These are phyloP conservation scores for Haplosporangium gracile DNA, from an alignment of 192 early-diverging fungal genomes.

Conservation along the genomic window DNA sequence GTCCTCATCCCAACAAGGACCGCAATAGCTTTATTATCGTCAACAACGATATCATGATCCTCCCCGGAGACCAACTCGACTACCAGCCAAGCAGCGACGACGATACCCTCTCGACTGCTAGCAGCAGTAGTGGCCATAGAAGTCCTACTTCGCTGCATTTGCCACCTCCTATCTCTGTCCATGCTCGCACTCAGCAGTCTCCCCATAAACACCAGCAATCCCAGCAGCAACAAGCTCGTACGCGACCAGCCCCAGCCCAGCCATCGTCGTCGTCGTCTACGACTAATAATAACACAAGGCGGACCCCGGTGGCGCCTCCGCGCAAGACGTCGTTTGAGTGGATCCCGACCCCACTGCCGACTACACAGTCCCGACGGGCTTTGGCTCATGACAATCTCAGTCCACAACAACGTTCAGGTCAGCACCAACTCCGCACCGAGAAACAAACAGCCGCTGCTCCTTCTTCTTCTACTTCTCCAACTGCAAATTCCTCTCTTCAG, in stretches of 20 bases:
- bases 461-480: background rate
- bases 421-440: constrained; percentile 4
- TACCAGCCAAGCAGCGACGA: constrained; percentile 7
- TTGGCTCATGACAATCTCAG: background rate
- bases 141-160: background rate
- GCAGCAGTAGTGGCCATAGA: background rate
- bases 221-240: background rate
- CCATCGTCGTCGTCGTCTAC: background rate
- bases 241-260: background rate
- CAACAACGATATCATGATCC: constrained; percentile 52
- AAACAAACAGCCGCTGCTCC: background rate
- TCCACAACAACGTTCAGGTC: background rate
- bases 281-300: background rate
- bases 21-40: constrained; percentile 27
- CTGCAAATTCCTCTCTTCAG: constrained; percentile 1
- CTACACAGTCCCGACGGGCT: constrained; percentile 1
- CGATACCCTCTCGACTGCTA: background rate
- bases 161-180: background rate
- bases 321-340: background rate
- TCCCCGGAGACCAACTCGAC: constrained; percentile 4
- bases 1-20: constrained; percentile 9
- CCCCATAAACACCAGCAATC: too few species aligned
- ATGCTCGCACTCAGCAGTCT: background rate
- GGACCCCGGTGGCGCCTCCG: background rate
- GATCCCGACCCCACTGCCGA: background rate